These are phyloP conservation scores for Massariosphaeria phaeospora DNA, from an alignment of 495 filamentous ascomycete species.

Conservation along the genomic window DNA sequence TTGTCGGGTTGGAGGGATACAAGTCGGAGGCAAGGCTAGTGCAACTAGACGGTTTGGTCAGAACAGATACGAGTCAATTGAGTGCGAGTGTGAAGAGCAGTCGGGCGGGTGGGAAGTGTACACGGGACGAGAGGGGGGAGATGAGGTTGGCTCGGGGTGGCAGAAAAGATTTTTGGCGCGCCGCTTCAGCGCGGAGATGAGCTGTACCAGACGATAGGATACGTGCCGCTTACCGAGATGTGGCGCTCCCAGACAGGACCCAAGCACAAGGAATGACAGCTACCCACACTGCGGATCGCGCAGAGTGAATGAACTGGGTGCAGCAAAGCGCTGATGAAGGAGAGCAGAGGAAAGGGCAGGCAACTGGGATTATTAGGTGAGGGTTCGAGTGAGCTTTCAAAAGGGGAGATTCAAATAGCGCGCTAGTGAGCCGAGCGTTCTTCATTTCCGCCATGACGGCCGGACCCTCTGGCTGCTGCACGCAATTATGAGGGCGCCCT, in stretches of 20 bases:
- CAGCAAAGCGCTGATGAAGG: slow-evolving; percentile 8
- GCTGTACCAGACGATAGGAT: not conserved
- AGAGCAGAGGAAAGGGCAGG: slow-evolving; percentile 2
- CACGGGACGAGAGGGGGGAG: slow-evolving; percentile 4
- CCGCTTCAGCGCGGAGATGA: slow-evolving; percentile 25
- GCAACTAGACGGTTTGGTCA: slow-evolving; percentile 8
- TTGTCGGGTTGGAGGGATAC: not conserved
- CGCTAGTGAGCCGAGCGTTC: slow-evolving; percentile 21
- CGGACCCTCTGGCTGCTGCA: slow-evolving; percentile 21
- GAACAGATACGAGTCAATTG: slow-evolving; percentile 1
- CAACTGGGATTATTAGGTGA: slow-evolving; percentile 2
- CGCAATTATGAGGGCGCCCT: slow-evolving; percentile 20
- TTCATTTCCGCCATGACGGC: slow-evolving; percentile 30
- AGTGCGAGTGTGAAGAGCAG: not conserved
- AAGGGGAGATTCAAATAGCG: slow-evolving; percentile 13
- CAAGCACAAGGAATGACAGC: slow-evolving; percentile 18
- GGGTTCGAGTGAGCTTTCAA: slow-evolving; percentile 11
- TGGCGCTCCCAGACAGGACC: not conserved
- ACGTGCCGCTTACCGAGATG: slow-evolving; percentile 20
- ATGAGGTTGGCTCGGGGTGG: slow-evolving; percentile 9
- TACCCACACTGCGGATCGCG: slow-evolving; percentile 10
- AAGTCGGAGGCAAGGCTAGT: slow-evolving; percentile 11
- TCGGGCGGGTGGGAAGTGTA: not conserved
- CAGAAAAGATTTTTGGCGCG: slow-evolving; percentile 32
- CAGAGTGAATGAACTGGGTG: slow-evolving; percentile 18